Base-by-base conservation (phyloP, 768 basidiomycete genomes). In the Obba rivulosa region DNA sequence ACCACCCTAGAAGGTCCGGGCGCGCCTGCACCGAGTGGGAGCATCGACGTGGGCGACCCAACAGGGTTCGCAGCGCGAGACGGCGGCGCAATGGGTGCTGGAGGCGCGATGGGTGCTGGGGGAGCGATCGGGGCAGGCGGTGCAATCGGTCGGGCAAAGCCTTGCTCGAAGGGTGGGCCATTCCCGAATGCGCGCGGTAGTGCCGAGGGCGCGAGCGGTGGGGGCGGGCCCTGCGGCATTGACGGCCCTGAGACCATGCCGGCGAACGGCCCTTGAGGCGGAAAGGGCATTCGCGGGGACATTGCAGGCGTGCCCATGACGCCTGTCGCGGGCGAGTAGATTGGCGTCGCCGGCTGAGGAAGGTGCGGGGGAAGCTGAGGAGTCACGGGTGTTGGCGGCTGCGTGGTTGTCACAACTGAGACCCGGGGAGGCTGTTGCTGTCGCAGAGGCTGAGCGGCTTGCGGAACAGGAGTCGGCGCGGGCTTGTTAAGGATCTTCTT, bases 401-500 rank as follows among this genome's bases (percentile, higher is more conserved):
- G 74, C 42, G 75, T 73, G 43, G 14, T 49, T 24, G 66, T 61
- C 11, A 64, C 57, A 35, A 69, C 57, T 4, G 64, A 55, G 14
- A 67, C 57, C 34, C 55, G 61, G n/a, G 56, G 62, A 31, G 28
- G 28, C 45, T 64, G 69, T 25, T 67, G 62, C 38, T 70, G 69
- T 38, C 60, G 66, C 3, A 67, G 54, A 52, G 71, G 61, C 44
- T 69, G 59, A 57, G 62, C 45, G 53, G 62, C 39, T 16, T 43
- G 49, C n/a, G 54, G 28, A 43, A 63, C 51, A 16, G 57, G 45
- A 11, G 47, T 20, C 20, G 51, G 43, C 9, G 62, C 46, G 17
- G 63, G 44, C 64, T 83, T 85, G 60, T 68, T 77, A 58, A 74
- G 68, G 48, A 75, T 77, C 72, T 85, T 87, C 76, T 86, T 87